Percentiles rank a stretch among this genome's conserved stretches.
phyloP scores from a whole-genome alignment of 2,329 filamentous ascomycete species.

The Gnomoniopsis sp. region DNA sequence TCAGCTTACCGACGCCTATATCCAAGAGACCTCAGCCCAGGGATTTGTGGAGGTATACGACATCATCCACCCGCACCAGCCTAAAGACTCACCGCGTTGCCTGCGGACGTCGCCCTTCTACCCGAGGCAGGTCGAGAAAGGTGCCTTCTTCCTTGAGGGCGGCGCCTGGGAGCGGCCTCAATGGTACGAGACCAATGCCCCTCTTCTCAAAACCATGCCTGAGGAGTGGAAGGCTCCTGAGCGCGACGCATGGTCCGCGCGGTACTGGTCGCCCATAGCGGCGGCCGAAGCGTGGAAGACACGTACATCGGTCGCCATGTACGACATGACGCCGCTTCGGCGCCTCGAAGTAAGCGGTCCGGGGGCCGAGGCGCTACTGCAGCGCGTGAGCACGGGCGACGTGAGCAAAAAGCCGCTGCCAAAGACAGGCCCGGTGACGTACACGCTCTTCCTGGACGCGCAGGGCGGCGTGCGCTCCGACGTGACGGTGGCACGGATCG shows the following conservation, averaged over 20 bases:
- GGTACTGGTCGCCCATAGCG: constrained; percentile 55
- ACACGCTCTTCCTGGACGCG: constrained; percentile 53
- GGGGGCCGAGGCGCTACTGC: constrained; percentile 51
- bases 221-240: constrained; percentile 50
- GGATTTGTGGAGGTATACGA: constrained; percentile 65
- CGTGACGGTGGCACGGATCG: constrained; percentile 51
- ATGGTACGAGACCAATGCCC: constrained; percentile 57
- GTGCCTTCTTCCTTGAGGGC: constrained; percentile 56
- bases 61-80: constrained; percentile 59
- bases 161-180: constrained; percentile 62
- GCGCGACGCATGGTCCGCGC: constrained; percentile 56
- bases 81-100: constrained; percentile 53
- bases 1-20: constrained; percentile 52
- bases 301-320: constrained; percentile 58
- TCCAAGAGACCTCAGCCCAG: constrained; percentile 56
- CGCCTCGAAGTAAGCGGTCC: constrained; percentile 57
- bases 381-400: constrained; percentile 49
- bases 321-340: constrained; percentile 59
- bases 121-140: constrained; percentile 49
- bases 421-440: constrained; percentile 44
- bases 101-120: constrained; percentile 59
- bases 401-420: constrained; percentile 36
- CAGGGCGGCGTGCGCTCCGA: constrained; percentile 54
- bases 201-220: constrained; percentile 49
- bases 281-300: constrained; percentile 64